Conservation (phyloP, 257 asterid genomes). For the Cruciata laevipes region DNA sequence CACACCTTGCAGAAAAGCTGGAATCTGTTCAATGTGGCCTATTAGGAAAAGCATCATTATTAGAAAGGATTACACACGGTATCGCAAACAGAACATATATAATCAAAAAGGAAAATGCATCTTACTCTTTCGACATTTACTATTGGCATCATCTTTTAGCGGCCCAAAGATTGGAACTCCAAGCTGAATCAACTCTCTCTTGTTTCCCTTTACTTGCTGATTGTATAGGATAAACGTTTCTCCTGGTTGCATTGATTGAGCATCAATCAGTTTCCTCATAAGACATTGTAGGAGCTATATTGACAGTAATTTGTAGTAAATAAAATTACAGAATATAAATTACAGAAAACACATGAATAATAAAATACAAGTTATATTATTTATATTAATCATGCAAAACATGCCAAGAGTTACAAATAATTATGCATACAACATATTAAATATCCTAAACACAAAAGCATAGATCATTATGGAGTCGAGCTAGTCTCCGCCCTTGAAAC, state of each 20-base stretch:
- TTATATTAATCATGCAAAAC: too few relatives aligned
- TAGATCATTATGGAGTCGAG: too few relatives aligned
- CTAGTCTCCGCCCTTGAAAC: too few relatives aligned
- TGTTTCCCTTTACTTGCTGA: slow-evolving; percentile 82
- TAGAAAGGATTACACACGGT: not conserved
- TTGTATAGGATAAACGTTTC: slow-evolving; percentile 87
- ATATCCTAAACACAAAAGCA: too few relatives aligned
- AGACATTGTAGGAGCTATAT: too few relatives aligned
- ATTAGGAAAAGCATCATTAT: slow-evolving; percentile 12
- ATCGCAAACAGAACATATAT: not conserved
- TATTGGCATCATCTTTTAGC: slow-evolving; percentile 47
- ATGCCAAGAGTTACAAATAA: too few relatives aligned
- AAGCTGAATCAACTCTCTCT: slow-evolving; percentile 92
- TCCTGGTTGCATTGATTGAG: slow-evolving; percentile 39
- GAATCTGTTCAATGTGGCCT: slow-evolving; percentile 86
- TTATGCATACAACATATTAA: too few relatives aligned
- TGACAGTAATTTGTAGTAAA: too few relatives aligned
- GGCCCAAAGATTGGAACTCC: slow-evolving; percentile 87
- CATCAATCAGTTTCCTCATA: slow-evolving; percentile 2
- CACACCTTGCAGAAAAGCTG: slow-evolving; percentile 61
- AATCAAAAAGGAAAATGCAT: not conserved
- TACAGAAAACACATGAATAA: too few relatives aligned
- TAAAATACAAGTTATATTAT: too few relatives aligned
- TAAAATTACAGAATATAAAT: too few relatives aligned
- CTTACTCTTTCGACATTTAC: slow-evolving; percentile 52